Evolutionary conservation across 345 rosid genomes (phyloP).

Genomic region (Hevea brasiliensis): DNA sequence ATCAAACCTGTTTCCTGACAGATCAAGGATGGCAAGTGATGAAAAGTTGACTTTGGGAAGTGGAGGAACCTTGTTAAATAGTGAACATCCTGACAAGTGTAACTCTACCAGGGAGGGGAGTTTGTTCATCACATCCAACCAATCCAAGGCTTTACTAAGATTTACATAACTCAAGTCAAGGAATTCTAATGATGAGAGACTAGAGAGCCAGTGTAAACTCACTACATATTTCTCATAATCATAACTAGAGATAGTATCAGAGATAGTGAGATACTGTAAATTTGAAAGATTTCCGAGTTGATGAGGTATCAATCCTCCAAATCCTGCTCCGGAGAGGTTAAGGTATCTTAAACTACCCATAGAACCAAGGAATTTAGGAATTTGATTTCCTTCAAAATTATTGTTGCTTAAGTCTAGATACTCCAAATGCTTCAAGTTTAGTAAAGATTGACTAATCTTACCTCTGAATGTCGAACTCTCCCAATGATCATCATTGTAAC

Average conservation of each 20-base stretch:
- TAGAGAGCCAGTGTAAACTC: conserved; percentile 25
- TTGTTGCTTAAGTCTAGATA: conserved; percentile 11
- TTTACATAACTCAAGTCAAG: conserved; percentile 15
- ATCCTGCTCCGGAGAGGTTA: conserved; percentile 25
- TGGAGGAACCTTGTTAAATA: background rate
- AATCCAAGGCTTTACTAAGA: conserved; percentile 20
- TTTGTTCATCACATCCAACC: conserved; percentile 3
- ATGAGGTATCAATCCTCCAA: conserved; percentile 26
- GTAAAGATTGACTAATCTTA: conserved; percentile 11
- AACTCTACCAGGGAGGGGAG: conserved; percentile 21
- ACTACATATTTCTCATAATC: background rate
- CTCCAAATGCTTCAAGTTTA: conserved; percentile 6
- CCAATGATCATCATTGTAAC: background rate
- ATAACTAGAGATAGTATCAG: too few relatives aligned
- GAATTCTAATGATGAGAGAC: conserved; percentile 9
- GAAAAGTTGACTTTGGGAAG: conserved; percentile 13
- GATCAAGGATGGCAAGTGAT: conserved; percentile 8
- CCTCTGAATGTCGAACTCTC: background rate
- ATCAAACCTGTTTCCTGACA: background rate
- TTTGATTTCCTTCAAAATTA: background rate
- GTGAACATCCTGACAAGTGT: background rate
- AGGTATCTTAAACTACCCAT: conserved; percentile 21
- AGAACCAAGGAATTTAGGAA: conserved; percentile 18
- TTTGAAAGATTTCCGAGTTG: conserved; percentile 33
- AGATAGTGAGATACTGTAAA: conserved; percentile 19